These are phyloP conservation scores for Pseudotsuga menziesii DNA, from an alignment of 75 land plant genomes.

Conservation along the genomic window DNA sequence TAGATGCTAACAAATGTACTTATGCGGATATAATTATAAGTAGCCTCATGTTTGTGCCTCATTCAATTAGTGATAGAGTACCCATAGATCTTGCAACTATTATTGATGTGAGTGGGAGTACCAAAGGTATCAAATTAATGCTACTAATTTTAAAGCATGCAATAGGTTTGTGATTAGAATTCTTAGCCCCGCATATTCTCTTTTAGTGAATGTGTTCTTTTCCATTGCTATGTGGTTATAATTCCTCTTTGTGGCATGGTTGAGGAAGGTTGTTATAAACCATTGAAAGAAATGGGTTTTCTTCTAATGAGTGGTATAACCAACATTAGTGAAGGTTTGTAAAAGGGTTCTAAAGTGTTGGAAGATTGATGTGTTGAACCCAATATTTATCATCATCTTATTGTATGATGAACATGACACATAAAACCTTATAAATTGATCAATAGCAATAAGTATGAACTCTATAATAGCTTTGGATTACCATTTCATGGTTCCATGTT, in stretches of 20 bases:
- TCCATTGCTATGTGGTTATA: slow-evolving; percentile 70
- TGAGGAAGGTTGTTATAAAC: slow-evolving; percentile 53
- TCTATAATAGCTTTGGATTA: slow-evolving; percentile 7
- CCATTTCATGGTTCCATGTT: slow-evolving; percentile 16
- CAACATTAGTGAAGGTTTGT: slow-evolving; percentile 77
- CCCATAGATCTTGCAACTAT: slow-evolving; percentile 72
- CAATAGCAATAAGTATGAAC: not conserved
- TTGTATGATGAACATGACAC: slow-evolving; percentile 51
- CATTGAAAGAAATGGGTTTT: slow-evolving; percentile 67
- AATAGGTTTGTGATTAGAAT: slow-evolving; percentile 66
- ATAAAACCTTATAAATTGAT: not conserved
- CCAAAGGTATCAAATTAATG: slow-evolving; percentile 64
- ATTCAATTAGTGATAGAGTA: slow-evolving; percentile 1
- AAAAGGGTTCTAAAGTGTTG: slow-evolving; percentile 71
- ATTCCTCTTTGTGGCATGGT: slow-evolving; percentile 67
- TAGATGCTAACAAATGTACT: not conserved
- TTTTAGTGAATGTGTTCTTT: slow-evolving; percentile 64
- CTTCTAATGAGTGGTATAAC: slow-evolving; percentile 68
- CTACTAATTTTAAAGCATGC: slow-evolving; percentile 57
- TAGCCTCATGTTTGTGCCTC: not conserved
- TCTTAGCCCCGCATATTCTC: slow-evolving; percentile 62
- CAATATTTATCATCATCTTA: slow-evolving; percentile 68
- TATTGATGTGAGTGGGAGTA: slow-evolving; percentile 72
- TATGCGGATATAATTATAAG: slow-evolving; percentile 3
- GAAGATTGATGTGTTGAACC: slow-evolving; percentile 59